Evolutionary conservation across 768 basidiomycete species (phyloP).

Genomic region (Hortiboletus flavorubellus): DNA sequence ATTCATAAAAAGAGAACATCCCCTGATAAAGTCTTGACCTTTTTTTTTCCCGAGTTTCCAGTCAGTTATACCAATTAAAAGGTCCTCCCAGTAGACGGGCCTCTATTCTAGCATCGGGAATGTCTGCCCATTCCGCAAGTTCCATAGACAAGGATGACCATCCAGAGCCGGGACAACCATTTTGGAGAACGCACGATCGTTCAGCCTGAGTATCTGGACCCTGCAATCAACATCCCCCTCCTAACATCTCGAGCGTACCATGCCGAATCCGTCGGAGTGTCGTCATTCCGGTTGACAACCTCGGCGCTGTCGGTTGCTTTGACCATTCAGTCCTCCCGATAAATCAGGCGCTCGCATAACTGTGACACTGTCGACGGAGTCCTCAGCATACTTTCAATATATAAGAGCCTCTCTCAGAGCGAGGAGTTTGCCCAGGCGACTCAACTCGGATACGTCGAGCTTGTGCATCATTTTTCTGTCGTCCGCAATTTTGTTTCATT

Average conservation of each 20-base stretch:
- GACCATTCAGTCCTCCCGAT: not conserved
- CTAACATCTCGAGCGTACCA: not conserved
- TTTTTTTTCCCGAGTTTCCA: no score
- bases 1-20: not conserved
- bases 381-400: not conserved
- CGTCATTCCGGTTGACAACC: no score
- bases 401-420: not conserved
- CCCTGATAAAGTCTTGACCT: not conserved
- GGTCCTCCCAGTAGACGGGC: no score
- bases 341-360: no score
- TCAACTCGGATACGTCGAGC: not conserved
- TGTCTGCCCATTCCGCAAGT: not conserved
- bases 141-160: not conserved
- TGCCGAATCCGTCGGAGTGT: no score
- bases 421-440: no score
- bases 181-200: not conserved
- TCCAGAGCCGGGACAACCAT: not conserved
- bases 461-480: not conserved
- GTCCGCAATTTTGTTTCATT: not conserved
- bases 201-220: not conserved
- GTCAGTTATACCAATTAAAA: no score
- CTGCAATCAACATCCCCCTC: not conserved
- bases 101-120: no score
- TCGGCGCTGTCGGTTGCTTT: not conserved
- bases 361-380: not conserved